These are phyloP conservation scores for Penicillium sp. DNA, from an alignment of 2,329 filamentous ascomycete species.

Conservation along the genomic window DNA sequence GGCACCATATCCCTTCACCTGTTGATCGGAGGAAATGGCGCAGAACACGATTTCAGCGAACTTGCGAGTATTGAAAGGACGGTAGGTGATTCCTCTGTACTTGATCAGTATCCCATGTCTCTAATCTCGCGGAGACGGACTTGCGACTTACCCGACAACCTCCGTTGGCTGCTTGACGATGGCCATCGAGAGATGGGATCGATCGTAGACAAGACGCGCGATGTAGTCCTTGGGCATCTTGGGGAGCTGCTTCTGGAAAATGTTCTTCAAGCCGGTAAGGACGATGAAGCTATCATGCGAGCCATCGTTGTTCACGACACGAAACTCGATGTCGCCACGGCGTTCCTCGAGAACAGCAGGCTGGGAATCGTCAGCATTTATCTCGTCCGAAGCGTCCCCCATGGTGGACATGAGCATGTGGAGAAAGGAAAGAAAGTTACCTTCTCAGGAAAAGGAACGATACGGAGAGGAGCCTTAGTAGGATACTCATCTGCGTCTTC, in stretches of 20 bases:
- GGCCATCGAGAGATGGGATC: slow-evolving; percentile 91
- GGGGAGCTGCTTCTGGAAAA: slow-evolving; percentile 96
- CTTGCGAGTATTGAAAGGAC: slow-evolving; percentile 83
- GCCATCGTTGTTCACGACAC: slow-evolving; percentile 96
- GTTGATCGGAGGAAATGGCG: slow-evolving; percentile 94
- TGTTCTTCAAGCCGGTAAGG: slow-evolving; percentile 90
- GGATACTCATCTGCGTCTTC: slow-evolving; percentile 34
- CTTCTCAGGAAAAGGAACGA: slow-evolving; percentile 87
- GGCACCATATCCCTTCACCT: slow-evolving; percentile 97
- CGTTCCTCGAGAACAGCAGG: slow-evolving; percentile 91
- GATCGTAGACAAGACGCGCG: slow-evolving; percentile 92
- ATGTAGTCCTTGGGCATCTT: slow-evolving; percentile 99
- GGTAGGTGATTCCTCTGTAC: slow-evolving; percentile 84
- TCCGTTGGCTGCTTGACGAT: slow-evolving; percentile 96
- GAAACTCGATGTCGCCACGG: slow-evolving; percentile 90
- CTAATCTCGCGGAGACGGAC: not conserved
- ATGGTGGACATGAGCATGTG: not conserved
- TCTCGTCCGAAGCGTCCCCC: not conserved
- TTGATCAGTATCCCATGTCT: slow-evolving; percentile 12
- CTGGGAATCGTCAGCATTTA: slow-evolving; percentile 43
- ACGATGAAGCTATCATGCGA: slow-evolving; percentile 86
- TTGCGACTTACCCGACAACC: slow-evolving; percentile 62
- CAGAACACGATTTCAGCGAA: slow-evolving; percentile 99
- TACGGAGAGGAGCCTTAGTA: slow-evolving; percentile 54
- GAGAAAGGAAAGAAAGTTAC: slow-evolving; percentile 40